Conservation (phyloP, 352 stramenopile genomes). For the Nothophytophthora sp. region DNA sequence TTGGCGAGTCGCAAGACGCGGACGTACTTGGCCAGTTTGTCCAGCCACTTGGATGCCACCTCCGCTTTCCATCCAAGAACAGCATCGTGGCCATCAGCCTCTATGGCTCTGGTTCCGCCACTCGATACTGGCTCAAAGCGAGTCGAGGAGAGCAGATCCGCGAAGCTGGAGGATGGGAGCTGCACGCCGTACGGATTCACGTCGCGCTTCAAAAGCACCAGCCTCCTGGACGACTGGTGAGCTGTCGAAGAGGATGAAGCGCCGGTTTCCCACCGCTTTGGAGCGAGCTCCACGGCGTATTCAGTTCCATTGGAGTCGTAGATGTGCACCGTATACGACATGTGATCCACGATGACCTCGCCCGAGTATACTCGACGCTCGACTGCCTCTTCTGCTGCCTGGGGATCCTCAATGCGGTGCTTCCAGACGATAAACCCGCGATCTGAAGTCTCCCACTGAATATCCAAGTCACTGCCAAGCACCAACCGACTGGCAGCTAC, state of each 20-base stretch:
- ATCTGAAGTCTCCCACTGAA: conserved; percentile 11
- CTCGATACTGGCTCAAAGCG: conserved; percentile 11
- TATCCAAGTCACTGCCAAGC: conserved; percentile 23
- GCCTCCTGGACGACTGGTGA: background rate
- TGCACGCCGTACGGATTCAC: conserved; percentile 54
- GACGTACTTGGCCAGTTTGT: conserved; percentile 46
- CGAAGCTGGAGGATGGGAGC: conserved; percentile 44
- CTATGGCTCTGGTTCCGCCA: background rate
- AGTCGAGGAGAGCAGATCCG: conserved; percentile 41
- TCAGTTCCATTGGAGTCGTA: conserved; percentile 27
- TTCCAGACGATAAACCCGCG: conserved; percentile 35
- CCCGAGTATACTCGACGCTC: conserved; percentile 40
- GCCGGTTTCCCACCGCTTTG: conserved; percentile 10
- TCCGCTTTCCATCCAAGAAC: conserved; percentile 14
- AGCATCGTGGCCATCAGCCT: background rate
- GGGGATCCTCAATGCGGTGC: conserved; percentile 5
- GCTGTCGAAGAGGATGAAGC: too few relatives aligned
- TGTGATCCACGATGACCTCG: conserved; percentile 20
- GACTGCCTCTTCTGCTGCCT: background rate
- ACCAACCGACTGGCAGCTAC: conserved; percentile 26
- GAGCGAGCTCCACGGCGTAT: conserved; percentile 26
- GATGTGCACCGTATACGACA: conserved; percentile 17
- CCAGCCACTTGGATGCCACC: conserved; percentile 32
- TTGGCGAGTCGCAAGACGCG: conserved; percentile 43
- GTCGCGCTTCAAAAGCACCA: conserved; percentile 35